A percentile compares a stretch with the other conserved stretches of the same genome.
These are phyloP conservation scores for Suillus alpinus DNA, from an alignment of 768 basidiomycete genomes.

Conservation along the genomic window DNA sequence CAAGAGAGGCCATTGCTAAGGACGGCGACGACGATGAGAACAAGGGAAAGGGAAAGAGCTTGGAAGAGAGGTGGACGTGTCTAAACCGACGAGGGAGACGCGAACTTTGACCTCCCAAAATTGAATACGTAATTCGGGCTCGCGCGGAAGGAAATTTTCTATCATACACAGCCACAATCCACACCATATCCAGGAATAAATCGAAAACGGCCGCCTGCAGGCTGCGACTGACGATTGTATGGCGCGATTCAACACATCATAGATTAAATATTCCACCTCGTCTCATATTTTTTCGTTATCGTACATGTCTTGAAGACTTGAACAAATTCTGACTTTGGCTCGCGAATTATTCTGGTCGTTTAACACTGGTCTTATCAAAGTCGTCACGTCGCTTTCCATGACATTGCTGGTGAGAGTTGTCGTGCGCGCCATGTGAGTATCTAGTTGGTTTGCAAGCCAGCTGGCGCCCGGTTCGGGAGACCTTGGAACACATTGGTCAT, in stretches of 20 bases:
- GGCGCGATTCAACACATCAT: not conserved
- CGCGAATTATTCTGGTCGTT: not conserved
- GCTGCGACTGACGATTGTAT: not conserved
- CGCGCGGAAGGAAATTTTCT: slow-evolving; percentile 19
- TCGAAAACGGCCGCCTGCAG: not conserved
- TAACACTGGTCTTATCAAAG: not conserved
- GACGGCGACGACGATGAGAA: slow-evolving; percentile 2
- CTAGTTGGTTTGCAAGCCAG: not conserved
- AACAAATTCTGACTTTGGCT: not conserved
- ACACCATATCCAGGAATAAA: not conserved
- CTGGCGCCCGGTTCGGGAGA: not conserved
- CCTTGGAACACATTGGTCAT: not conserved
- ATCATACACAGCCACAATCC: slow-evolving; percentile 26
- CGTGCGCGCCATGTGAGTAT: not conserved
- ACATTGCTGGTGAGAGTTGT: not conserved
- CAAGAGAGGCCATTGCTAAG: slow-evolving; percentile 29
- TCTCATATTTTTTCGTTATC: not conserved
- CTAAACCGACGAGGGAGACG: slow-evolving; percentile 1
- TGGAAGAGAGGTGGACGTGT: slow-evolving; percentile 4
- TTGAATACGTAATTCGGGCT: slow-evolving; percentile 27
- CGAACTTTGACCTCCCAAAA: slow-evolving; percentile 12
- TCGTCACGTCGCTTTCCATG: not conserved
- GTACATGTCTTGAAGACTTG: not conserved
- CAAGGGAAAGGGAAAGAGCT: not conserved
- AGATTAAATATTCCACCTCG: not conserved